Base-by-base conservation (phyloP, 768 basidiomycete species). In the Panus rudis region DNA sequence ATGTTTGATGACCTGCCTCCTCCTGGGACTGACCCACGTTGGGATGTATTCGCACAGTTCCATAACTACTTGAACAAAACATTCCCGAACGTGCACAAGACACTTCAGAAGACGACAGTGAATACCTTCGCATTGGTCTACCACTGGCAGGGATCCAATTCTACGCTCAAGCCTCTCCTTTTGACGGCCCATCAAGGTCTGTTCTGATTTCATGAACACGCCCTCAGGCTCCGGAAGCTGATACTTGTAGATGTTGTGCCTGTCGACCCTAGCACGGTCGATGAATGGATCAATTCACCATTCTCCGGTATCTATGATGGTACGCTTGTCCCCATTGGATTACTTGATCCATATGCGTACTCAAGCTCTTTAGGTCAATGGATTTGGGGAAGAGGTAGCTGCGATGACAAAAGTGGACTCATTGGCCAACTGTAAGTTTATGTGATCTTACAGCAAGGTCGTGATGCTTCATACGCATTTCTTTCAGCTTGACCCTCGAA, bases 81-180 rank as follows among this genome's bases (percentile, higher is more conserved):
- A 0, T 75, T 69, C 52, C 71, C 73, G 0, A 39, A 57, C 3
- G 52, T 70, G 70, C 71, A 78, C 52, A 48, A 64, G 10, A 62
- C 56, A n/a, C 63, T 83, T 11, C 48, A 66, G 25, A 63, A 81
- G 44, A 73, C 73, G 4, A 65, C 67, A 43, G 72, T 84, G 39
- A 79, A 79, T 50, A 78, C 71, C 0, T 81, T 75, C 39, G 79
- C 73, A 0, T 65, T 82, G 13, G 61, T 83, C 2, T 76, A 75
- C 51, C 71, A 75, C 34, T 82, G 79, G 78, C 61, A 71, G 33
- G 81, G 80, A 3, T 63, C 67, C 8, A 64, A 76, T 34, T 45
- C 62, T 6, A 45, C 58, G 6, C 56, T 73, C 24, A 78, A 78
- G 50, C 83, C 79, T 0, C 52, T 81, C 3, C 59, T 83, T 11